phyloP scores from a whole-genome alignment of 176 grass and related monocot species.

The Eragrostis curvula region DNA sequence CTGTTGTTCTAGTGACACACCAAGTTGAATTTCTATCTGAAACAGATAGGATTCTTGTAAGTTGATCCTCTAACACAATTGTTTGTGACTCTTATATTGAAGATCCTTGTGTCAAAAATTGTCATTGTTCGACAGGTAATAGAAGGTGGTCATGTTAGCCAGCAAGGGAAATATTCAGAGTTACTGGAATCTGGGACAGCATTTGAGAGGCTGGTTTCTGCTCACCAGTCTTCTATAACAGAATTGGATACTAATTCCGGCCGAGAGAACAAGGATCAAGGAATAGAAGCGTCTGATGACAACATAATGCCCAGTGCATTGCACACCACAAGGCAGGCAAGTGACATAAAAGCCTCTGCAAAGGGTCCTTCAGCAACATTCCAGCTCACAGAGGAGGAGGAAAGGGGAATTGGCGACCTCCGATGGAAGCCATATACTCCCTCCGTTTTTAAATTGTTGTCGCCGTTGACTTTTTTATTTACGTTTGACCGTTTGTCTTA shows the following conservation, averaged over 20 bases:
- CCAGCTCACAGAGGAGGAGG: conserved; percentile 84
- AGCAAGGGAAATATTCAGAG: conserved; percentile 75
- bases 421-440: conserved; percentile 97
- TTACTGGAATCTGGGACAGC: conserved; percentile 72
- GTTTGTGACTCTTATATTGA: background rate
- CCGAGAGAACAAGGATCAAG: conserved; percentile 41
- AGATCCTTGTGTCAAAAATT: background rate
- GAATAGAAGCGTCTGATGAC: conserved; percentile 19
- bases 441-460: no score
- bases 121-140: conserved; percentile 65
- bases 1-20: conserved; percentile 90
- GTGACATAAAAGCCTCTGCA: conserved; percentile 53
- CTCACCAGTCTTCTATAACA: conserved; percentile 77
- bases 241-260: conserved; percentile 50
- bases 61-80: background rate
- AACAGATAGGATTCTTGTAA: conserved; percentile 77
- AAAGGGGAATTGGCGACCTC: conserved; percentile 71
- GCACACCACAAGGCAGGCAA: conserved; percentile 46
- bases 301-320: conserved; percentile 19
- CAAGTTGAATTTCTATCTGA: conserved; percentile 88
- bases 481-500: no score
- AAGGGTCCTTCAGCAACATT: conserved; percentile 42
- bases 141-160: conserved; percentile 64
- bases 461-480: no score
- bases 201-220: conserved; percentile 84